A percentile compares a stretch with the other conserved stretches of the same genome.
phyloP scores from a whole-genome alignment of 2,329 filamentous ascomycete species.

The Alternaria panax region DNA sequence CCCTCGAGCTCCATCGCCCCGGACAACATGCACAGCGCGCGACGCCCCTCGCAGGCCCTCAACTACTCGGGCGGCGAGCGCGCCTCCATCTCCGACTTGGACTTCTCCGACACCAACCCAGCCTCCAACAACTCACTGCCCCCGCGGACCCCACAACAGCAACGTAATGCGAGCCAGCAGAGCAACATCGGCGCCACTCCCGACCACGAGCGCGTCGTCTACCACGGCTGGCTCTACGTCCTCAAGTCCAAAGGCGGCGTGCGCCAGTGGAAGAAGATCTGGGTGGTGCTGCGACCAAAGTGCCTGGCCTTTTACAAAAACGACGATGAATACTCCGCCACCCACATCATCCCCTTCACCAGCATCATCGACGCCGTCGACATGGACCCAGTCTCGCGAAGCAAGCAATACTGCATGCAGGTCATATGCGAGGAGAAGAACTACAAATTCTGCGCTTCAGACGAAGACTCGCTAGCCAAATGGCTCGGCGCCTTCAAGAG shows the following conservation, averaged over 20 bases:
- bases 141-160: constrained; percentile 25
- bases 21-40: constrained; percentile 47
- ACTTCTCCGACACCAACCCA: constrained; percentile 78
- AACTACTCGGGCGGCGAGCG: constrained; percentile 71
- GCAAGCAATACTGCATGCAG: constrained; percentile 86
- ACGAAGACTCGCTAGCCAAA: constrained; percentile 82
- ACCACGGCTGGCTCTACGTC: constrained; percentile 88
- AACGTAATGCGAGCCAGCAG: constrained; percentile 68
- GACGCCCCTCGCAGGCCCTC: constrained; percentile 68
- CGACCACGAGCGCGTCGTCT: constrained; percentile 88
- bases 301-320: constrained; percentile 93
- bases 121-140: constrained; percentile 59
- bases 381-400: constrained; percentile 84
- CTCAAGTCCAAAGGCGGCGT: constrained; percentile 84
- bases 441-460: constrained; percentile 64
- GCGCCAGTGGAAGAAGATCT: constrained; percentile 92
- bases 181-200: constrained; percentile 58
- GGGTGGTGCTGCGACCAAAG: constrained; percentile 87
- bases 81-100: constrained; percentile 86
- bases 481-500: constrained; percentile 94
- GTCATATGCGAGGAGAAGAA: constrained; percentile 88
- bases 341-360: constrained; percentile 79
- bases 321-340: constrained; percentile 85
- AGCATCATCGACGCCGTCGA: constrained; percentile 90
- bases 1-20: constrained; percentile 38